Evolutionary conservation across 2,329 filamentous ascomycete species (phyloP).

Genomic region (Calonectria pseudoturangicola): DNA sequence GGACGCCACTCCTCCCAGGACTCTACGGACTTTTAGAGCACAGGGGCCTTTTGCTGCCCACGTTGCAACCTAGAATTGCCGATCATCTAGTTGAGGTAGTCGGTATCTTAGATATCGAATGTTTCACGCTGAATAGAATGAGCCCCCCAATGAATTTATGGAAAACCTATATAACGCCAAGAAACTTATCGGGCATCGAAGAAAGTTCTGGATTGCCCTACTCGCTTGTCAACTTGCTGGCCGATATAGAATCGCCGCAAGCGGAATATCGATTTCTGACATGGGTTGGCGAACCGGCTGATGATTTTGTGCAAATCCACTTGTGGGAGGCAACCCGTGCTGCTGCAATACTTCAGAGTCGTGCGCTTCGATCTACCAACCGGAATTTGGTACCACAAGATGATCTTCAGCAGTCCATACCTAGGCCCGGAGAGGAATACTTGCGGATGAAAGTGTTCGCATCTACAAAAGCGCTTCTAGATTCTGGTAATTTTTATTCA

Average conservation of each 20-base stretch:
- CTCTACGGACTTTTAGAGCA: slow-evolving; percentile 23
- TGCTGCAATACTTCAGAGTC: slow-evolving; percentile 29
- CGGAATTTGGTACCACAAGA: background rate
- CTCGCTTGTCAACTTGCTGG: slow-evolving; percentile 30
- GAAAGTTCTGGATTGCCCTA: slow-evolving; percentile 33
- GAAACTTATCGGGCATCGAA: slow-evolving; percentile 23
- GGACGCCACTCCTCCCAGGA: slow-evolving; percentile 31
- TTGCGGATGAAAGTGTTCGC: slow-evolving; percentile 31
- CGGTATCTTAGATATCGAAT: slow-evolving; percentile 30
- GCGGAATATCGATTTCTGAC: slow-evolving; percentile 13
- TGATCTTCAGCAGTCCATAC: too few species aligned
- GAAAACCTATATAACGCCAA: slow-evolving; percentile 13
- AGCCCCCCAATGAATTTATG: slow-evolving; percentile 28
- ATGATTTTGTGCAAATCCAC: slow-evolving; percentile 31
- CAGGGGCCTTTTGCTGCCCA: background rate
- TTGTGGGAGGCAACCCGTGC: slow-evolving; percentile 34
- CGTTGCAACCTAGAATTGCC: background rate
- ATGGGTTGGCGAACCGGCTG: slow-evolving; percentile 29
- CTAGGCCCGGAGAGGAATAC: background rate
- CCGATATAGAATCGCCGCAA: slow-evolving; percentile 15
- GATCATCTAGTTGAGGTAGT: slow-evolving; percentile 31
- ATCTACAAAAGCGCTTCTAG: slow-evolving; percentile 20
- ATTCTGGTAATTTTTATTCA: slow-evolving; percentile 25
- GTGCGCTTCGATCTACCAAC: background rate
- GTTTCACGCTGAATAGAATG: slow-evolving; percentile 27